These are phyloP conservation scores for Carex myosuroides DNA, from an alignment of 176 grass and related monocot genomes.

Conservation along the genomic window DNA sequence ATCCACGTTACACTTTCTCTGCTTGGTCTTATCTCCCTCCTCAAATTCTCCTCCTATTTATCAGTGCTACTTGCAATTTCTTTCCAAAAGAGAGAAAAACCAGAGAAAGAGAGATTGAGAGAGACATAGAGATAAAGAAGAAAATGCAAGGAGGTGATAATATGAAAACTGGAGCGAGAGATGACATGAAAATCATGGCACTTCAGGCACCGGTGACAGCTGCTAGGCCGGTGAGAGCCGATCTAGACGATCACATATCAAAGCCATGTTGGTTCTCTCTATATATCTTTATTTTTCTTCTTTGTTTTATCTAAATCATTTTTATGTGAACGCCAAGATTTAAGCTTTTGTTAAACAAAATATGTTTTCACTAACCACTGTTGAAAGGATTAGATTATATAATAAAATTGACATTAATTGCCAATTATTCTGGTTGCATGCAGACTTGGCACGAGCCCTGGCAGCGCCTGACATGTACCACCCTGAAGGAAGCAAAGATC, in stretches of 20 bases:
- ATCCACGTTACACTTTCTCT: neutral
- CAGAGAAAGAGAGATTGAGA: neutral
- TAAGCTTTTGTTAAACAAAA: neutral
- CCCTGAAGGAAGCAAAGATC: constrained; percentile 40
- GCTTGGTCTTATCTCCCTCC: neutral
- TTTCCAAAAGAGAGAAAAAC: neutral
- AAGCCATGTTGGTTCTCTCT: constrained; percentile 1
- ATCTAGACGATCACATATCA: constrained; percentile 16
- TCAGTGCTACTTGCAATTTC: neutral
- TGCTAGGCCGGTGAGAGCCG: neutral
- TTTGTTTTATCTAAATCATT: neutral
- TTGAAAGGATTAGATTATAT: neutral
- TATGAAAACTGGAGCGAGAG: neutral
- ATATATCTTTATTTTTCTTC: neutral
- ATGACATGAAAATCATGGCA: constrained; percentile 15
- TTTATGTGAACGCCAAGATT: neutral
- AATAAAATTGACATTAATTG: neutral
- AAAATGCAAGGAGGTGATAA: neutral
- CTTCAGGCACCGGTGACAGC: constrained; percentile 12
- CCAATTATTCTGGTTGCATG: neutral
- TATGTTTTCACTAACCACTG: no score
- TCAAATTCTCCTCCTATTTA: neutral
- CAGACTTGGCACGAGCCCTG: constrained; percentile 39
- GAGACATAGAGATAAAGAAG: neutral
- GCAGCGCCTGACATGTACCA: constrained; percentile 40